phyloP scores from a whole-genome alignment of 768 basidiomycete species.

The Strobilomyces dryophilus region DNA sequence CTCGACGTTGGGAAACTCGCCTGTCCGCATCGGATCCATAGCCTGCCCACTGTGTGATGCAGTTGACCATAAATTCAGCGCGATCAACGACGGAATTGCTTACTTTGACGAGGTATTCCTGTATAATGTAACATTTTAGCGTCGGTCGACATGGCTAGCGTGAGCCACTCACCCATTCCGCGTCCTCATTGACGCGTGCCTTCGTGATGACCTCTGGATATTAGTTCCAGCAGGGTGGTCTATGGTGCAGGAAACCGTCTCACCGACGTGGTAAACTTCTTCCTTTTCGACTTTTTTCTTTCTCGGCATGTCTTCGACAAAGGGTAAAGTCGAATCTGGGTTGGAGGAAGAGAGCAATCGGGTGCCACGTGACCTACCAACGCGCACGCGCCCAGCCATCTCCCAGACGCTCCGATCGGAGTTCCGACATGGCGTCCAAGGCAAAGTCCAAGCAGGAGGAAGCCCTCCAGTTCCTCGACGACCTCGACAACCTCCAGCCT shows the following conservation, averaged over 20 bases:
- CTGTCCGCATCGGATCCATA: constrained; percentile 56
- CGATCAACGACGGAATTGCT: not conserved
- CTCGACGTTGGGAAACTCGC: constrained; percentile 31
- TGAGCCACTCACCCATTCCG: constrained; percentile 47
- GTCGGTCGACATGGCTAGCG: not conserved
- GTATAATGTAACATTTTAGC: not conserved
- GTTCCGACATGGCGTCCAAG: constrained; percentile 35
- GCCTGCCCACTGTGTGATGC: constrained; percentile 55
- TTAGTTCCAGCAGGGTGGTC: not conserved
- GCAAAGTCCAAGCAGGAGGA: constrained; percentile 82
- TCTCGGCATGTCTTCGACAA: constrained; percentile 15
- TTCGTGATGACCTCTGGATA: constrained; percentile 55
- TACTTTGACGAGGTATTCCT: constrained; percentile 74
- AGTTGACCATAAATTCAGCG: not conserved
- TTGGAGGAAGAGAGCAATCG: not conserved
- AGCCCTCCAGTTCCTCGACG: constrained; percentile 89
- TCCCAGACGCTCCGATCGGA: not conserved
- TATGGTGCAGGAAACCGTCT: constrained; percentile 8
- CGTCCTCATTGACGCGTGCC: constrained; percentile 48
- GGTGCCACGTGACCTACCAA: constrained; percentile 14
- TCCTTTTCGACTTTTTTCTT: constrained; percentile 28
- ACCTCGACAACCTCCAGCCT: constrained; percentile 79
- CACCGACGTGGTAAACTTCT: constrained; percentile 49
- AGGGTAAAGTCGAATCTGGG: not conserved
- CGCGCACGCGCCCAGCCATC: not conserved